Evolutionary conservation across 2,329 filamentous ascomycete genomes (phyloP), one percentile per base, ranked within the genome.

Genomic region (Ceratocystis smalleyi): DNA sequence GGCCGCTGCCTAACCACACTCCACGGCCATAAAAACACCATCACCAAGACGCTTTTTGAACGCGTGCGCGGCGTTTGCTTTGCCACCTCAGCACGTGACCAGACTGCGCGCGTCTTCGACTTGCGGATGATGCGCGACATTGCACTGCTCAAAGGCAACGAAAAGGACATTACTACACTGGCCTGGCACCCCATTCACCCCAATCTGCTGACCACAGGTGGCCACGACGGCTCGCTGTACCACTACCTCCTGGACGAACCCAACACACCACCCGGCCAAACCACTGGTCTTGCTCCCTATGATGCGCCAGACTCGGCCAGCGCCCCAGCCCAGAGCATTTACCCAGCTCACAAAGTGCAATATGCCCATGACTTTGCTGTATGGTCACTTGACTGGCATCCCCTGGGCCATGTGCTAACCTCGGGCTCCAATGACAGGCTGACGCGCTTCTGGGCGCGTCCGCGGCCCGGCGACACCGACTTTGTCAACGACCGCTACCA

Each of bases 91-190:
- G 94, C 91, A 54, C 83, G 94, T 72, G 94, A 99, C 71, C 89
- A 95, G 73, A 95, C 89, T 0, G 91, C 91, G 7, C 85, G 94
- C 67, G 84, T 99, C 57, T 97, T 97, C 71, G 94, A 99, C 73
- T 80, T 99, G 64, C 85, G 94, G 60, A 96, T 96, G 88, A 97
- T 99, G 94, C 88, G 94, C 68, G 94, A 99, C 73, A 91, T 97
- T 64, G 89, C 91, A 69, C 83, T 97, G 59, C 82, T 99, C 24
- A 88, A 92, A 69, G 94, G 94, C 6, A 91, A 97, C 72, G 91
- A 97, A 69, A 97, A 96, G 75, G 94, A 96, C 69, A 89, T 99
- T 67, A 92, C 90, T 12, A 95, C 91, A 0, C 76, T 99, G 61
- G 81, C 89, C 2, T 99, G 92, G 90, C 94, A 99, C 74, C 94